Percentiles rank a stretch among this genome's conserved stretches.
phyloP scores from a whole-genome alignment of 2,329 filamentous ascomycete species.

The Massarina eburnea region DNA sequence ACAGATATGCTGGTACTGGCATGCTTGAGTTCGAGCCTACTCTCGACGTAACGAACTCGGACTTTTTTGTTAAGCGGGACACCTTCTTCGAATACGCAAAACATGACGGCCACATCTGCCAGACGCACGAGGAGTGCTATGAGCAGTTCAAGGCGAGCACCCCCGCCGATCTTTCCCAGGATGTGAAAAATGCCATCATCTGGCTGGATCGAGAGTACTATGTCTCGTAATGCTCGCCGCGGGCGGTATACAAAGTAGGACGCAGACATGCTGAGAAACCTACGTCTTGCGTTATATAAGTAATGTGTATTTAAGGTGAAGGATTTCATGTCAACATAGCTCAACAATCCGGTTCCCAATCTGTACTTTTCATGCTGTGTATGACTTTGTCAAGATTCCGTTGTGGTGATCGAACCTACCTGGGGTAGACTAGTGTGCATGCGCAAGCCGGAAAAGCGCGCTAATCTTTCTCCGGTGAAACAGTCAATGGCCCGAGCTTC shows the following conservation, averaged over 20 bases:
- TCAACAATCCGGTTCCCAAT: background rate
- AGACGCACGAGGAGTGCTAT: constrained; percentile 18
- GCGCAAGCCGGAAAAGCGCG: constrained; percentile 2
- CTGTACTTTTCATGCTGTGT: too few species aligned
- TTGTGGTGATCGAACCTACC: background rate
- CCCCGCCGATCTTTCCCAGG: constrained; percentile 8
- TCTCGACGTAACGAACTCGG: constrained; percentile 6
- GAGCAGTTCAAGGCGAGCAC: constrained; percentile 4
- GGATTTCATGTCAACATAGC: too few species aligned
- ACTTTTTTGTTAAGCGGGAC: constrained; percentile 17
- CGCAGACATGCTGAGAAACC: background rate
- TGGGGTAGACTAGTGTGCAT: background rate
- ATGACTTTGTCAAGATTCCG: background rate
- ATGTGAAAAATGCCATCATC: constrained; percentile 18
- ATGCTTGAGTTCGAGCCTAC: constrained; percentile 17
- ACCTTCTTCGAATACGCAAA: constrained; percentile 26
- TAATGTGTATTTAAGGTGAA: too few species aligned
- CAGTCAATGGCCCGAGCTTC: constrained; percentile 1
- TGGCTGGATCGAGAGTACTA: constrained; percentile 29
- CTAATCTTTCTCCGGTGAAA: constrained; percentile 5
- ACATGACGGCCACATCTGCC: constrained; percentile 21
- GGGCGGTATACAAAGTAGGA: background rate
- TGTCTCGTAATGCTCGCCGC: constrained; percentile 8
- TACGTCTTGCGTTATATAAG: too few species aligned
- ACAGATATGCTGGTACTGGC: constrained; percentile 23